Conservation (phyloP, 495 filamentous ascomycete species). For the Penicillium herquei region DNA sequence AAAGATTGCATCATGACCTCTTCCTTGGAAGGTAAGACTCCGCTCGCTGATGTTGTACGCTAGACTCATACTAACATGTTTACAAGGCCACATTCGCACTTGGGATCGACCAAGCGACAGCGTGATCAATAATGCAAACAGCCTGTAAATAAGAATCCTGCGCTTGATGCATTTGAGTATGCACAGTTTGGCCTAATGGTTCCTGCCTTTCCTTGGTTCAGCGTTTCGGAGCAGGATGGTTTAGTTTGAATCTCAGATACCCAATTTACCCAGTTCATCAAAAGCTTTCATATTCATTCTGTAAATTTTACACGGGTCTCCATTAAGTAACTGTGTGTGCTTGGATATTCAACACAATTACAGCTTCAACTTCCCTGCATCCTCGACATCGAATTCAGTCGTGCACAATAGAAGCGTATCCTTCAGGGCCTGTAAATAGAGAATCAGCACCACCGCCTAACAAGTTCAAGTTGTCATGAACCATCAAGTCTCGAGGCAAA, state of each 20-base stretch:
- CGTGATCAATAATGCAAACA: slow-evolving; percentile 26
- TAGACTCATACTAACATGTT: background rate
- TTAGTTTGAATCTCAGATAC: slow-evolving; percentile 16
- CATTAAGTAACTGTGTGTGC: background rate
- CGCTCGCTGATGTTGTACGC: too few species aligned
- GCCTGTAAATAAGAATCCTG: background rate
- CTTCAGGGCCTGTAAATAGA: slow-evolving; percentile 38
- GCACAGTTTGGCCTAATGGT: background rate
- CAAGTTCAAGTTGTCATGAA: background rate
- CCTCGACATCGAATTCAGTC: slow-evolving; percentile 51
- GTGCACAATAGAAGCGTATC: slow-evolving; percentile 66
- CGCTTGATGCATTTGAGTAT: background rate
- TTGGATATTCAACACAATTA: slow-evolving; percentile 9
- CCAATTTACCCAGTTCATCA: slow-evolving; percentile 14
- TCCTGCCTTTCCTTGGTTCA: background rate
- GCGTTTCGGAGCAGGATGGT: slow-evolving; percentile 6
- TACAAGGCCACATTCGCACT: slow-evolving; percentile 77
- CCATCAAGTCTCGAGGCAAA: background rate
- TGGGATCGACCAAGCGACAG: slow-evolving; percentile 77
- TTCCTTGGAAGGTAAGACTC: slow-evolving; percentile 71
- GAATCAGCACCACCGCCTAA: too few species aligned
- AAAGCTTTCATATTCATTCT: background rate
- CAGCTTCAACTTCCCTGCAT: slow-evolving; percentile 22
- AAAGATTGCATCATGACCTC: slow-evolving; percentile 90
- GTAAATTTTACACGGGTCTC: background rate